phyloP scores from a whole-genome alignment of 2,329 filamentous ascomycete genomes.

The Colletotrichum sp. region DNA sequence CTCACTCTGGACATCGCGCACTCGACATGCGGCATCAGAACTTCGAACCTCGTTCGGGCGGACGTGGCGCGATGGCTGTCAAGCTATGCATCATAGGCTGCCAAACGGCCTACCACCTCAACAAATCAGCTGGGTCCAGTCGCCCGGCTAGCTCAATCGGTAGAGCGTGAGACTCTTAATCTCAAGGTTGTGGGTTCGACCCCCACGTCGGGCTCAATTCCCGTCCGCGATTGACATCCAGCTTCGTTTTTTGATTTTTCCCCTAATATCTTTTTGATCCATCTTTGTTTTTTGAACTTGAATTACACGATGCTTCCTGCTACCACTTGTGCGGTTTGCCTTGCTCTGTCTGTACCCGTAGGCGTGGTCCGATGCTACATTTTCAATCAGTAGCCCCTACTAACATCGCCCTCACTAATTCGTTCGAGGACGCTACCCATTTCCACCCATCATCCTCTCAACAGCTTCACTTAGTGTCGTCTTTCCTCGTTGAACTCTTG shows the following conservation, averaged over 20 bases:
- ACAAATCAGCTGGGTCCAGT: neutral
- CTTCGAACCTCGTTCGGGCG: neutral
- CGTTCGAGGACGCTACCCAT: neutral
- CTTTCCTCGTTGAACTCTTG: neutral
- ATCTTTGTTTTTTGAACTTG: neutral
- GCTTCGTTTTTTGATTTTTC: neutral
- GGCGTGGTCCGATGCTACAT: neutral
- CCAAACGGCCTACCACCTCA: fast-evolving
- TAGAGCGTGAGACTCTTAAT: constrained; percentile 76
- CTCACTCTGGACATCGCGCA: neutral
- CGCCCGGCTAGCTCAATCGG: constrained; percentile 66
- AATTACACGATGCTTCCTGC: neutral
- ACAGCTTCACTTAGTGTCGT: neutral
- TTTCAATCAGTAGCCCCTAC: neutral
- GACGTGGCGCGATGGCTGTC: neutral
- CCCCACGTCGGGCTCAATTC: constrained; percentile 29
- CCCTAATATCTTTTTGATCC: neutral
- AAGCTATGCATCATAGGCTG: neutral
- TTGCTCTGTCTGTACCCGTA: neutral
- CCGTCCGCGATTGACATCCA: neutral
- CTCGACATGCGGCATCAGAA: neutral
- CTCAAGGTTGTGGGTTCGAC: constrained; percentile 27
- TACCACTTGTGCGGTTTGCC: neutral
- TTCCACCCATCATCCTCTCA: neutral
- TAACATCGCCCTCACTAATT: neutral